These are phyloP conservation scores for Piromyces finnis DNA, from an alignment of 192 early-diverging fungal species.

Conservation along the genomic window DNA sequence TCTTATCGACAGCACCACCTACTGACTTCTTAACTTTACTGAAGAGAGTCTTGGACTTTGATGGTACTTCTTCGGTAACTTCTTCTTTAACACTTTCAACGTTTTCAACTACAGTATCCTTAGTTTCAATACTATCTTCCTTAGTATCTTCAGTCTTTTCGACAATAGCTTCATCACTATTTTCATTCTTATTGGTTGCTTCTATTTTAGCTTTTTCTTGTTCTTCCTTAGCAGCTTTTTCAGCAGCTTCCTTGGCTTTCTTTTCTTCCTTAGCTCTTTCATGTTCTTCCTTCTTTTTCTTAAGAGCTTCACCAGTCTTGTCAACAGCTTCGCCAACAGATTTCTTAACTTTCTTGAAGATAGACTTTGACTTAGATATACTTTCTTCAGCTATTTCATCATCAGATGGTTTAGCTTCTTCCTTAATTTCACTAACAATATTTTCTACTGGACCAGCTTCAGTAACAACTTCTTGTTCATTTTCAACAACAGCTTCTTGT, in stretches of 20 bases:
- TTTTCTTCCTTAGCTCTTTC: neutral
- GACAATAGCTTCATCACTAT: too few species aligned
- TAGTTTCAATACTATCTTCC: neutral
- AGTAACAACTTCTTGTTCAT: neutral
- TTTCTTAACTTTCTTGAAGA: neutral
- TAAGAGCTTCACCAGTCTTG: neutral
- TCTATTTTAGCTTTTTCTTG: neutral
- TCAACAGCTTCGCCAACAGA: neutral
- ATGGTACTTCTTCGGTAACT: neutral
- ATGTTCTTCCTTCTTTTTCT: neutral
- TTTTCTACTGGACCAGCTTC: neutral
- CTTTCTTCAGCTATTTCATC: neutral
- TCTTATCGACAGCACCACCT: neutral
- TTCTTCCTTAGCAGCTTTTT: neutral
- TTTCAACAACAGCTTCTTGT: neutral
- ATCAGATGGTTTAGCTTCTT: neutral
- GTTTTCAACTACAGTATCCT: neutral
- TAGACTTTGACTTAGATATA: neutral
- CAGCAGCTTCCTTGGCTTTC: neutral
- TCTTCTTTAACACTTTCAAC: neutral
- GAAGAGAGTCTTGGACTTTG: neutral
- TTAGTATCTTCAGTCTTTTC: too few species aligned
- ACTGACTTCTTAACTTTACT: neutral
- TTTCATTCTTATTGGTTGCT: too few species aligned
- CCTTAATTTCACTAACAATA: neutral